Conservation (phyloP, 768 basidiomycete species). For the Sarcomyxa edulis region DNA sequence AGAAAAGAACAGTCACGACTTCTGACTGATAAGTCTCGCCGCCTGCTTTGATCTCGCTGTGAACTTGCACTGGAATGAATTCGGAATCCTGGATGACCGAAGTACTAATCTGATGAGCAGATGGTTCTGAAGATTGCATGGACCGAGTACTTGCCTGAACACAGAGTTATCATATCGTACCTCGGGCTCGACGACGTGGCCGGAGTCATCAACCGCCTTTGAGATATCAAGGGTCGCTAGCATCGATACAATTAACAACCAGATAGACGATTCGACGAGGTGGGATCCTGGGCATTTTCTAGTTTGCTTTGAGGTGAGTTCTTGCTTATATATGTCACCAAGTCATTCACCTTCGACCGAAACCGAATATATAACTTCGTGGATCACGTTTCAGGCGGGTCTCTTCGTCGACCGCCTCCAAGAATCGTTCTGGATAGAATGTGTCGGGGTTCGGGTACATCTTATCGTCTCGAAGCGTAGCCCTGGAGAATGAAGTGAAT, state of each 20-base stretch:
- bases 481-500: constrained; percentile 29
- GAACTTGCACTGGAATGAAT: constrained; percentile 42
- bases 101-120: not conserved
- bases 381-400: constrained; percentile 18
- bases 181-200: constrained; percentile 40
- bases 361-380: constrained; percentile 29
- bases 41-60: constrained; percentile 43
- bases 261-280: constrained; percentile 53
- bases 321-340: no score
- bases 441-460: constrained; percentile 43
- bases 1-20: no score
- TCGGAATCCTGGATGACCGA: constrained; percentile 34
- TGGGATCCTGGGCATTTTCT: constrained; percentile 62
- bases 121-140: not conserved
- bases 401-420: constrained; percentile 22
- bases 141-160: constrained; percentile 48
- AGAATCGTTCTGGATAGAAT: constrained; percentile 52
- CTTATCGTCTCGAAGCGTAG: constrained; percentile 42
- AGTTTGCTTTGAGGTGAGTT: no score
- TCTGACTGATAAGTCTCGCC: no score
- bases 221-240: constrained; percentile 15
- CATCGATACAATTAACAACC: constrained; percentile 12
- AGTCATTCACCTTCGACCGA: constrained; percentile 34
- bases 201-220: constrained; percentile 39
- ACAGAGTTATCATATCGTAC: constrained; percentile 54